A percentile compares a stretch with the other conserved stretches of the same genome.
Conservation (phyloP, 2,329 filamentous ascomycete genomes). For the Pseudocercospora fijiensis region DNA sequence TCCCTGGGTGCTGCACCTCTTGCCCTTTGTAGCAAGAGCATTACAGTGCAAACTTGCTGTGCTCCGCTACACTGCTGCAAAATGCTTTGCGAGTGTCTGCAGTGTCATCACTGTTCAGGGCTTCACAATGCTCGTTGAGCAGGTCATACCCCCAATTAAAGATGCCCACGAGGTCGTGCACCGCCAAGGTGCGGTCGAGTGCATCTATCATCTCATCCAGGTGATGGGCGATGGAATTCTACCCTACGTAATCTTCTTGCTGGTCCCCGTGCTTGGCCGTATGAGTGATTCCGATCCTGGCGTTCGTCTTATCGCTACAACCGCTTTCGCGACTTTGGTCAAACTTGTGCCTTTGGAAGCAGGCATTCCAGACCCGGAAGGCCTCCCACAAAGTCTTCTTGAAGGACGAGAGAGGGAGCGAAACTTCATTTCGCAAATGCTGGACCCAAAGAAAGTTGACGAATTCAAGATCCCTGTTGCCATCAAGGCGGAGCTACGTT, state of each 20-base stretch:
- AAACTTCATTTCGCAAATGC: constrained; percentile 93
- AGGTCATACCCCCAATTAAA: constrained; percentile 85
- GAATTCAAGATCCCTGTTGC: constrained; percentile 89
- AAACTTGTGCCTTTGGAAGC: constrained; percentile 96
- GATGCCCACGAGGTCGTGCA: constrained; percentile 85
- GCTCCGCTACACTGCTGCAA: constrained; percentile 93
- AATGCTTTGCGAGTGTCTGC: constrained; percentile 95
- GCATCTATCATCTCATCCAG: constrained; percentile 93
- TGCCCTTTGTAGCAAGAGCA: constrained; percentile 83
- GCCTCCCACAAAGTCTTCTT: constrained; percentile 82
- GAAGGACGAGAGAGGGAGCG: constrained; percentile 89
- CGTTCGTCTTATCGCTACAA: constrained; percentile 89
- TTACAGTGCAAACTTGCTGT: constrained; percentile 86
- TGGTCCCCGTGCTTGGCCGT: constrained; percentile 90
- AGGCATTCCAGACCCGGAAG: constrained; percentile 93
- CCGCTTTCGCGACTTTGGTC: constrained; percentile 92
- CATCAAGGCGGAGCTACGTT: constrained; percentile 93
- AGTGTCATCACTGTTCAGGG: constrained; percentile 93
- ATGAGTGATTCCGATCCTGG: constrained; percentile 99
- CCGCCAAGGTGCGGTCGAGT: constrained; percentile 91
- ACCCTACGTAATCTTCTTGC: constrained; percentile 97
- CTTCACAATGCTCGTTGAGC: constrained; percentile 93
- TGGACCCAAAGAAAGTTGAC: constrained; percentile 96
- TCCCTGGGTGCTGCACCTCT: constrained; percentile 75
- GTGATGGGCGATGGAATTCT: constrained; percentile 97